A percentile compares a stretch with the other conserved stretches of the same genome.
Conservation (phyloP, 495 filamentous ascomycete genomes). For the Aspergillus asperescens region DNA sequence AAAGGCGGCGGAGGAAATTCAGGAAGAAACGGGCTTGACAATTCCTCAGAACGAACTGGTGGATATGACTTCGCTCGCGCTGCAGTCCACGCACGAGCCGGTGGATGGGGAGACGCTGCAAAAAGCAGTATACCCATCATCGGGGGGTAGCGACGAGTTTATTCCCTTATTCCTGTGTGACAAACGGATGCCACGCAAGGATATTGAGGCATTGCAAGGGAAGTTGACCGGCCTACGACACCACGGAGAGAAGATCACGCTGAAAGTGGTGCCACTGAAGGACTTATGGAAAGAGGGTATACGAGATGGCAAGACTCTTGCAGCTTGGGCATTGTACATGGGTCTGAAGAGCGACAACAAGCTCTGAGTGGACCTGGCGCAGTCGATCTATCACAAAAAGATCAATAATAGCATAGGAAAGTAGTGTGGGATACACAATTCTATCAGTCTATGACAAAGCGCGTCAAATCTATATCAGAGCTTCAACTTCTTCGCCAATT, state of each 20-base stretch:
- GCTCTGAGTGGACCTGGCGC: constrained; percentile 30
- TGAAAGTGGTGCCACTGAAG: constrained; percentile 65
- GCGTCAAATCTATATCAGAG: constrained; percentile 22
- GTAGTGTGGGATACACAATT: neutral
- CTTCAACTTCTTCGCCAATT: constrained; percentile 63
- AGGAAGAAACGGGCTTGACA: constrained; percentile 70
- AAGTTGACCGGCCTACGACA: constrained; percentile 73
- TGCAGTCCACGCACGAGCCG: constrained; percentile 25
- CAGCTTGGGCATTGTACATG: constrained; percentile 71
- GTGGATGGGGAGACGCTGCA: constrained; percentile 47
- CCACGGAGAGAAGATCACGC: constrained; percentile 76
- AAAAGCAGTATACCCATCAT: constrained; percentile 64
- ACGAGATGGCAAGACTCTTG: constrained; percentile 74
- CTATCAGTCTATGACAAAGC: constrained; percentile 4
- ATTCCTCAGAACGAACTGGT: constrained; percentile 54
- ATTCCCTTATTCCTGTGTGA: constrained; percentile 73
- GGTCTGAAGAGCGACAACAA: constrained; percentile 62
- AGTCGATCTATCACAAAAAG: neutral
- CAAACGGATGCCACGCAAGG: constrained; percentile 55
- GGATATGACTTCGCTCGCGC: constrained; percentile 62
- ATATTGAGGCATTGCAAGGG: constrained; percentile 65
- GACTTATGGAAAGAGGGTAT: constrained; percentile 72
- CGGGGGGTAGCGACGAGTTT: constrained; percentile 81
- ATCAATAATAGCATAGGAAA: neutral
- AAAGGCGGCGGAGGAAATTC: constrained; percentile 73